Evolutionary conservation across 2,329 filamentous ascomycete genomes (phyloP), one percentile per base, ranked within the genome.

Genomic region (Hypoxylon sp.): DNA sequence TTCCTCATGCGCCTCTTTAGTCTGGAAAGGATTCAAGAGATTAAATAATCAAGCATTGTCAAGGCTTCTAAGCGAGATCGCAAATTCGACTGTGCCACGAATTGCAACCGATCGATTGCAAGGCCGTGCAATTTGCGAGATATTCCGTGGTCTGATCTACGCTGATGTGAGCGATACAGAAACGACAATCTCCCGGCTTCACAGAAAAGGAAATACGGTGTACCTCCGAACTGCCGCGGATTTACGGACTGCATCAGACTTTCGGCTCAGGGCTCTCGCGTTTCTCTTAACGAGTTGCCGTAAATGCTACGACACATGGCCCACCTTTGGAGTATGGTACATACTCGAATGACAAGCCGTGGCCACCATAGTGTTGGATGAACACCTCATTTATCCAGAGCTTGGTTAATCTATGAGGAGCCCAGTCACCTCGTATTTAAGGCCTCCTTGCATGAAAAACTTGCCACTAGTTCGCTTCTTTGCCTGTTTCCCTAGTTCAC

Each of bases 81-180:
- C 39, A 2, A 21, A 16, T 54, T n/a, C 21, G 19, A 45, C 37
- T 45, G 37, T 32, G 25, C 52, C 52, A 29, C 52, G 8, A 12
- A 37, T 11, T 19, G 9, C 37, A 41, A 2, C 30, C 25, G 37
- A 14, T n/a, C 23, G 27, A 54, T 21, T 32, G 30, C 29, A 32
- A 23, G 30, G 16, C 21, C 14, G 51, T 55, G n/a, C 50, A 41
- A 14, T 34, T 14, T 21, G 48, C 53, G 30, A 39, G 30, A 53
- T 43, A 8, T 50, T 50, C 48, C 32, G 30, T 19, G 16, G 58
- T 32, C 32, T 50, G 43, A 61, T 47, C 16, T 19, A 30, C 21
- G 57, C 58, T 61, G 43, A 54, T 46, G 50, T 61, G 58, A 61
- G 57, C 48, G n/a, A 25, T 4, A 21, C 5, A 5, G 2, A 6